Evolutionary conservation across 257 asterid genomes (phyloP).

Genomic region (Datura wrightii): DNA sequence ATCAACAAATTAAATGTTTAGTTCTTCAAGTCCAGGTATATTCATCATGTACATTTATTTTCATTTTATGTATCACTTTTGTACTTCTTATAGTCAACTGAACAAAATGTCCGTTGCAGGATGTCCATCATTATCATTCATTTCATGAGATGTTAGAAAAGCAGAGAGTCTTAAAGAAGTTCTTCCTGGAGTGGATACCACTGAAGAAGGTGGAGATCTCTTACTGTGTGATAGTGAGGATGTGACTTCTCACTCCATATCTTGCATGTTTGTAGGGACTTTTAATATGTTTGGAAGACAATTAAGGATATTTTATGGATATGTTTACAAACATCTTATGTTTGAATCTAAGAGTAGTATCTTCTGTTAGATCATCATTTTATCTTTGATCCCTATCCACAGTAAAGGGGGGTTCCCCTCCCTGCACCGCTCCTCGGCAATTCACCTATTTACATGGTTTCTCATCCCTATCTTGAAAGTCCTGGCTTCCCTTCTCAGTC

Average conservation of each 20-base stretch:
- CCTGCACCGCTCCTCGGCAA: neutral
- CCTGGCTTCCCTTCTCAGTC: neutral
- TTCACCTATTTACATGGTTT: neutral
- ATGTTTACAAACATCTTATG: neutral
- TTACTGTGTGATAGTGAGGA: neutral
- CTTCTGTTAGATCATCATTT: neutral
- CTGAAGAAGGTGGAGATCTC: constrained; percentile 66
- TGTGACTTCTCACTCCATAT: constrained; percentile 4
- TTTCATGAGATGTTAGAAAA: constrained; percentile 81
- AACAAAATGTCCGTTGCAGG: constrained; percentile 47
- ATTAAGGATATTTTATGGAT: neutral
- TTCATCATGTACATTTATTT: constrained; percentile 35
- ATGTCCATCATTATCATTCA: constrained; percentile 66
- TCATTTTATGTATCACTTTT: neutral
- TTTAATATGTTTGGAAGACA: neutral
- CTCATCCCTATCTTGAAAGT: neutral
- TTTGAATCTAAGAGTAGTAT: neutral
- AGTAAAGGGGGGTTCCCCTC: neutral
- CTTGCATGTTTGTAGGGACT: neutral
- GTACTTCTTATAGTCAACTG: neutral
- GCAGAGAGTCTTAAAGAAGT: constrained; percentile 64
- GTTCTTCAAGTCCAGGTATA: constrained; percentile 81
- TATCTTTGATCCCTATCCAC: neutral
- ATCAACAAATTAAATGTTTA: constrained; percentile 66
- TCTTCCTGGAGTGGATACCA: constrained; percentile 76